A percentile compares a stretch with the other conserved stretches of the same genome.
phyloP scores from a whole-genome alignment of 352 stramenopile species.

The Globisporangium middletonii region DNA sequence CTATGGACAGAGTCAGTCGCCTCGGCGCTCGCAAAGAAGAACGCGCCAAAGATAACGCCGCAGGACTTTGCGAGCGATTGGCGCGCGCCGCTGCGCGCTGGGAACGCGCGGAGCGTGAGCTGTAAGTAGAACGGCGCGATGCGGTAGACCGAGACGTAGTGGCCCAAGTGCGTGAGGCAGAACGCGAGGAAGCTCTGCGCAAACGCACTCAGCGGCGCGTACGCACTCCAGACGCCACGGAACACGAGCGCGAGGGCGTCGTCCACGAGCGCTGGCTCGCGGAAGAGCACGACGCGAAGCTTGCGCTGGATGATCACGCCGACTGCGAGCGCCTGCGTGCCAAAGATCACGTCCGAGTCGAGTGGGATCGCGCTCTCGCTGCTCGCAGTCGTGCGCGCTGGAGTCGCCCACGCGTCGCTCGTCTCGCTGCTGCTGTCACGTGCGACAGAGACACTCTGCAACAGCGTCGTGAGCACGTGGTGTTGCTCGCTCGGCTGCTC shows the following conservation, averaged over 20 bases:
- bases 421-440: neutral
- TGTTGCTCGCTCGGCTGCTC: conserved; percentile 21
- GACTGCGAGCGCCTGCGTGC: conserved; percentile 32
- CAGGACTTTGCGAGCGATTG: conserved; percentile 33
- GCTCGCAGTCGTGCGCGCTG: neutral
- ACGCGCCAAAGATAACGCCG: conserved; percentile 41
- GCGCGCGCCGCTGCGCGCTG: conserved; percentile 19
- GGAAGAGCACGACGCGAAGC: conserved; percentile 38
- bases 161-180: conserved; percentile 34
- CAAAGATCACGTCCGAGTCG: conserved; percentile 30
- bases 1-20: conserved; percentile 3
- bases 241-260: conserved; percentile 45
- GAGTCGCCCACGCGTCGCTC: no score
- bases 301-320: conserved; percentile 48
- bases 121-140: conserved; percentile 54
- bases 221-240: conserved; percentile 39
- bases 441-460: conserved; percentile 14
- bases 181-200: conserved; percentile 42
- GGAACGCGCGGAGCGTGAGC: conserved; percentile 37
- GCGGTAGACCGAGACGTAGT: conserved; percentile 41
- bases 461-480: conserved; percentile 25
- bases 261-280: conserved; percentile 26
- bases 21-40: conserved; percentile 21
- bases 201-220: conserved; percentile 45
- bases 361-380: conserved; percentile 12